Evolutionary conservation across 306 rosid genomes (phyloP), one percentile per base, ranked within the genome.

Genomic region (Herpetospermum pedunculosum): DNA sequence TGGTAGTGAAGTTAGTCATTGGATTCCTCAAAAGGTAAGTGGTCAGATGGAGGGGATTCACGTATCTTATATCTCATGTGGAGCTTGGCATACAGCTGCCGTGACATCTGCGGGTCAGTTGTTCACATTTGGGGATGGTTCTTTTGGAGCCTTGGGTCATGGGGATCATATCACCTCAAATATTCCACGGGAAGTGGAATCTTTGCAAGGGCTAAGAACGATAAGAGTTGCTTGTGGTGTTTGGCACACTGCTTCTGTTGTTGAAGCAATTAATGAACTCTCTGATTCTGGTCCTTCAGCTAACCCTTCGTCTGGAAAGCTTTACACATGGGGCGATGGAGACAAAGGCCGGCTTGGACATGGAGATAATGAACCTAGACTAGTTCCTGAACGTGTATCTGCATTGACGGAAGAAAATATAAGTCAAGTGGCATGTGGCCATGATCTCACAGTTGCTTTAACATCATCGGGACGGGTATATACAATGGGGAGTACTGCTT

Each of bases 311-410:
- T 50, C 74, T 75, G 90, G 96, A 83, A 90, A 83, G 80, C 81
- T 94, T 30, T 94, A 80, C 84, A 94, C 98, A 52, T 94, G 98
- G 98, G 98, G 98, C 12, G 97, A 91, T 80, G 98, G 98, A 79
- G 97, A 94, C 76, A 91, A 89, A 81, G 83, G 90, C 79, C 94
- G 77, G 73, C 97, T 94, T 54, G 98, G 98, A 80, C 94, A 88
- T 73, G 83, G 80, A 63, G 88, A 89, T 85, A 77, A 63, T 75
- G 77, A 84, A 74, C 74, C 90, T 79, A 88, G 86, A 82, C 88
- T 88, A 59, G 72, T 82, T 89, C 98, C 98, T 23, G 83, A 81
- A 76, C 80, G 87, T 70, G 95, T 94, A 65, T 72, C 54, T 78
- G 87, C 91, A 77, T 81, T 91, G 82, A 79, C 74, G 75, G 74